Evolutionary conservation across 805 yeast genomes (phyloP), one percentile per base, ranked within the genome.

Genomic region (Myxozyma kluyveri): DNA sequence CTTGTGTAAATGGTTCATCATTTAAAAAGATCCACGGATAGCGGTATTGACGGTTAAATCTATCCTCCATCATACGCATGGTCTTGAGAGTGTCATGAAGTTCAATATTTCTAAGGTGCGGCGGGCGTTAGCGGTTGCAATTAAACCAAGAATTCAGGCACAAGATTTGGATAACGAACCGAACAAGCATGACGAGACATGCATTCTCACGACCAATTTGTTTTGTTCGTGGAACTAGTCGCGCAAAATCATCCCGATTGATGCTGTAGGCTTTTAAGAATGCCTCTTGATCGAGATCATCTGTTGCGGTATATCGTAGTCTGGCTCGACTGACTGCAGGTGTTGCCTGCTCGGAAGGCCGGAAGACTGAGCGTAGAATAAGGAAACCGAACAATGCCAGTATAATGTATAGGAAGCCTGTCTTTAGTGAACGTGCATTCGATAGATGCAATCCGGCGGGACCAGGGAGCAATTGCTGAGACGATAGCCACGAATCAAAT

Each of bases 11-110:
- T 19, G 78, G 82, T 51, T 79, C 83, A 65, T 91, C 91, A 69
- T 90, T 90, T 59, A 91, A 72, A 67, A 90, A 90, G 12, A 88
- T 88, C 96, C 96, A 90, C 65, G 88, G 95, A 67, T 90, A 90
- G 57, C 86, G 80, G 70, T 65, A 89, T 55, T 82, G 73, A 42
- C 70, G 67, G 72, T 91, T 89, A 72, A 89, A 89, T 50, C 90
- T 76, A 67, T 84, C 88, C 73, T 88, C 95, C 33, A 87, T 77
- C 54, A 76, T 74, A 50, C 83, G 75, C 52, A 88, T 83, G 3
- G 93, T 80, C 42, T 72, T 75, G 32, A 83, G 45, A 12, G 86
- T 72, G 10, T 70, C 71, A 61, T 73, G 76, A 3, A 86, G 67
- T 54, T 88, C 95, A 12, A 69, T 63, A 65, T 88, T 86, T 59